phyloP scores from a whole-genome alignment of 2,329 filamentous ascomycete species.

The Scedosporium apiospermum region DNA sequence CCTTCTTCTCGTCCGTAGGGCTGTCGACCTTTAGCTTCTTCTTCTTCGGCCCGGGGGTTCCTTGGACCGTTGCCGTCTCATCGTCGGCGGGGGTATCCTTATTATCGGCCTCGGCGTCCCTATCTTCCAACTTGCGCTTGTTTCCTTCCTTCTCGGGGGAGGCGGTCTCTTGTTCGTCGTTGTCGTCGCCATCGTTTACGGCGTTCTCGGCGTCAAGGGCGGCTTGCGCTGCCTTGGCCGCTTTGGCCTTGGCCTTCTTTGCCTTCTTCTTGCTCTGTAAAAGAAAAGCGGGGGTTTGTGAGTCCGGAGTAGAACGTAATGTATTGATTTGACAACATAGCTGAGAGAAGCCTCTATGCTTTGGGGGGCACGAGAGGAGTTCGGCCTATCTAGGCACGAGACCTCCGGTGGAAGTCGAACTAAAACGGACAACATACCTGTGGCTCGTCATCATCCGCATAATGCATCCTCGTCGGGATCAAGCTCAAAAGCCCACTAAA shows the following conservation, averaged over 20 bases:
- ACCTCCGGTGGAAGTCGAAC: not conserved
- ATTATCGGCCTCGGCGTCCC: conserved; percentile 41
- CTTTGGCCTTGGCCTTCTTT: conserved; percentile 67
- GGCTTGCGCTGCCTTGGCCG: conserved; percentile 72
- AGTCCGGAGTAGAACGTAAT: not conserved
- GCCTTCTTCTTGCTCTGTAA: conserved; percentile 79
- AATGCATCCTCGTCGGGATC: conserved; percentile 86
- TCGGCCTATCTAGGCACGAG: not conserved
- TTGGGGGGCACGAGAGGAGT: not conserved
- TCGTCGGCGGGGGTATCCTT: conserved; percentile 56
- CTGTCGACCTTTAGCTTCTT: conserved; percentile 13
- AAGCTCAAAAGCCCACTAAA: conserved; percentile 82
- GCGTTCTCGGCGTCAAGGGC: conserved; percentile 73
- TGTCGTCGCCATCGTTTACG: conserved; percentile 76
- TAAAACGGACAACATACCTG: conserved; percentile 15
- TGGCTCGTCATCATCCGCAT: conserved; percentile 80
- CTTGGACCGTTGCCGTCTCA: conserved; percentile 44
- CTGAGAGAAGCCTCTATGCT: not conserved
- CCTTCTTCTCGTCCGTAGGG: conserved; percentile 11
- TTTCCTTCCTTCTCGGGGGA: conserved; percentile 32
- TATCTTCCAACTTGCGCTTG: conserved; percentile 23
- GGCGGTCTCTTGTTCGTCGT: conserved; percentile 44
- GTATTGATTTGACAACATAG: not conserved
- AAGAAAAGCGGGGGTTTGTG: not conserved
- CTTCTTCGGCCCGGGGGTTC: conserved; percentile 37